Evolutionary conservation across 768 basidiomycete species (phyloP).

Genomic region (Paxillus involutus): DNA sequence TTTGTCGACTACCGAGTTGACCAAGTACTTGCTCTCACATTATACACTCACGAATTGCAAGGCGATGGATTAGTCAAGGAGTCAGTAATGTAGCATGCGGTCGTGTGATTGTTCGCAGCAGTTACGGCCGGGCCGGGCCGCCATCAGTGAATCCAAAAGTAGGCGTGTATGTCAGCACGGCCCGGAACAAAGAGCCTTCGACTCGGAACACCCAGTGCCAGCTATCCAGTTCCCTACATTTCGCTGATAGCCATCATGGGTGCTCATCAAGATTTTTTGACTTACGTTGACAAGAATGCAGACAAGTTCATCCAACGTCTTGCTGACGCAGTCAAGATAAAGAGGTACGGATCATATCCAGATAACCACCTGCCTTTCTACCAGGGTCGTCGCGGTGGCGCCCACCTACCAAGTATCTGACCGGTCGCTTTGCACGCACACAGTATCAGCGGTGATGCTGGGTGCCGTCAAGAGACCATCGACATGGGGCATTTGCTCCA

Average conservation of each 20-base stretch:
- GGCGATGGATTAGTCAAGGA: no score
- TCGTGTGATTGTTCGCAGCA: no score
- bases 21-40: no score
- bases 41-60: no score
- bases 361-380: neutral
- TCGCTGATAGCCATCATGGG: constrained; percentile 27
- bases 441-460: constrained; percentile 71
- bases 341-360: constrained; percentile 46
- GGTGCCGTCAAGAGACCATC: constrained; percentile 73
- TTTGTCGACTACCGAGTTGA: no score
- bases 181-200: no score
- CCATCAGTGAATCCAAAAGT: no score
- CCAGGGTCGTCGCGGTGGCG: neutral
- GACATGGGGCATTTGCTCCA: constrained; percentile 87
- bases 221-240: no score
- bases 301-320: constrained; percentile 77
- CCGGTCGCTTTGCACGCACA: neutral
- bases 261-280: constrained; percentile 32
- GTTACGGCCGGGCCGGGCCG: no score
- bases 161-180: no score
- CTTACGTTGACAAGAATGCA: constrained; percentile 69
- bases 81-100: no score
- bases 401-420: neutral
- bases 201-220: no score
- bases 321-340: constrained; percentile 80